Conservation (phyloP, 805 yeast genomes). For the Zygotorulaspora florentina region DNA sequence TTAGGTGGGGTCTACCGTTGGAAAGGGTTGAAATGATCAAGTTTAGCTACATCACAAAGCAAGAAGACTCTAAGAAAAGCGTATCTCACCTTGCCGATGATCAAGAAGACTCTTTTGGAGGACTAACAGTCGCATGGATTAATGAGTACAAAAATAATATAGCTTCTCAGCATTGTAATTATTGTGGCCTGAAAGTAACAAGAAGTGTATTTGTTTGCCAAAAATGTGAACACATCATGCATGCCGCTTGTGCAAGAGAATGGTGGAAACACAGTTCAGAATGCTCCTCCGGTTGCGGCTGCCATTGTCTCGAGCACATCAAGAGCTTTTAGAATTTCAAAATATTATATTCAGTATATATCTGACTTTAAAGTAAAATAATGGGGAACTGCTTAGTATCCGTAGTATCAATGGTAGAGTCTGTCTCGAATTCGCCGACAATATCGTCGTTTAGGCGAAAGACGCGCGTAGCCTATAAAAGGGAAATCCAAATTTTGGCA, state of each 20-base stretch:
- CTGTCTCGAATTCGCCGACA: too few relatives aligned
- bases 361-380: too few relatives aligned
- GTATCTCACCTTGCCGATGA: constrained; percentile 6
- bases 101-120: constrained; percentile 12
- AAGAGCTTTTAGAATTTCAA: neutral
- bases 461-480: too few relatives aligned
- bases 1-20: constrained; percentile 80
- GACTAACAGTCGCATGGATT: constrained; percentile 21
- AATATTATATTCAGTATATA: neutral
- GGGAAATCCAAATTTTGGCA: too few relatives aligned
- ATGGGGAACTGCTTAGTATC: too few relatives aligned
- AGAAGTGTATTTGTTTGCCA: constrained; percentile 65
- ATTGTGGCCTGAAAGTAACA: constrained; percentile 58
- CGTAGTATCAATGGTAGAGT: too few relatives aligned
- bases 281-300: constrained; percentile 87
- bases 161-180: constrained; percentile 48
- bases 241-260: constrained; percentile 67
- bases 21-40: constrained; percentile 74
- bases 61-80: neutral
- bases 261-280: constrained; percentile 68
- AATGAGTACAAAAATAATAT: constrained; percentile 3
- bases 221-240: constrained; percentile 74
- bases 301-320: constrained; percentile 49
- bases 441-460: neutral
- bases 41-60: constrained; percentile 33